phyloP scores from a whole-genome alignment of 2,329 filamentous ascomycete species.

The Westerdykella aurantiaca region DNA sequence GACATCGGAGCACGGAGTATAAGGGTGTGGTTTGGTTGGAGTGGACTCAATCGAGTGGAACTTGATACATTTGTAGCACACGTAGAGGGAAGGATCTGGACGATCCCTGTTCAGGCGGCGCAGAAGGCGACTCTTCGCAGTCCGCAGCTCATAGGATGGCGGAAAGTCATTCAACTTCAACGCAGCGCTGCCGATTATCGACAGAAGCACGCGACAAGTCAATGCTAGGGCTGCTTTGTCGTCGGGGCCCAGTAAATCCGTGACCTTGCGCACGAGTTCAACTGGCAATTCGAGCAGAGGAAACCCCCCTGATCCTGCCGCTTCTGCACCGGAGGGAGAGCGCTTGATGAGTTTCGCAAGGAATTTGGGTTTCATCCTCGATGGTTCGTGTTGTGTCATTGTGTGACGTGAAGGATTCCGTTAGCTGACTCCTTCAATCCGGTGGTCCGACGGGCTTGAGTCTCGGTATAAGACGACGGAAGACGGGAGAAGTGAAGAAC shows the following conservation, averaged over 20 bases:
- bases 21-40: neutral
- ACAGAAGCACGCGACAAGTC: neutral
- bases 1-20: neutral
- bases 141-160: neutral
- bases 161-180: neutral
- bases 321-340: too few relatives aligned
- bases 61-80: constrained; percentile 3
- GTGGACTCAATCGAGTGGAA: neutral
- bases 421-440: too few relatives aligned
- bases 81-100: neutral
- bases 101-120: neutral
- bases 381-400: too few relatives aligned
- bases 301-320: neutral
- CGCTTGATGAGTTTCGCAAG: too few relatives aligned
- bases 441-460: too few relatives aligned
- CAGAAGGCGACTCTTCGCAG: neutral
- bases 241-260: neutral
- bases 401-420: too few relatives aligned
- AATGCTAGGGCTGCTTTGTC: neutral
- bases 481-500: too few relatives aligned
- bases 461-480: too few relatives aligned
- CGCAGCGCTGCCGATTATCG: neutral
- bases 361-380: too few relatives aligned
- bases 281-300: neutral
- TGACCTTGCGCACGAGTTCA: neutral